Percentiles rank a stretch among this genome's conserved stretches.
Conservation (phyloP, 1,139 yeast genomes). For the Nakaseomyces glabratus region DNA sequence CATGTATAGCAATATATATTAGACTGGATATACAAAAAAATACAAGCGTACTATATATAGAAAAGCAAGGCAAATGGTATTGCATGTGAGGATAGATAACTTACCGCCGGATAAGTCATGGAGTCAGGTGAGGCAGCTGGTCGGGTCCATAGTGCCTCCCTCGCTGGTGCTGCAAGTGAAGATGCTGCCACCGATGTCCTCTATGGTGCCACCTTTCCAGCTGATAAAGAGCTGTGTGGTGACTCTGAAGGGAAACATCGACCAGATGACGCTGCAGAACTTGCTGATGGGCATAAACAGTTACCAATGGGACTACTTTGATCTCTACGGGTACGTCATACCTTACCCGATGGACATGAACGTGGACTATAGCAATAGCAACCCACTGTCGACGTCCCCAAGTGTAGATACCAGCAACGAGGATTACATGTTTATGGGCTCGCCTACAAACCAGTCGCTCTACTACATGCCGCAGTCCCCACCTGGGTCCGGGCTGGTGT, state of each 20-base stretch:
- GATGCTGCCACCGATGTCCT: conserved; percentile 27
- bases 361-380: neutral
- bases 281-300: conserved; percentile 24
- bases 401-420: neutral
- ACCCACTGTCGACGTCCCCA: neutral
- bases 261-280: conserved; percentile 19
- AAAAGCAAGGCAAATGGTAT: no score
- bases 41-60: no score
- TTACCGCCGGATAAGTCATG: conserved; percentile 30
- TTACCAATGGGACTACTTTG: conserved; percentile 28
- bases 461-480: neutral
- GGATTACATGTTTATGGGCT: neutral
- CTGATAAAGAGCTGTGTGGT: conserved; percentile 28
- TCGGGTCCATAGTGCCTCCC: conserved; percentile 28
- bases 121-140: conserved; percentile 28
- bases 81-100: conserved; percentile 23
- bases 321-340: conserved; percentile 22
- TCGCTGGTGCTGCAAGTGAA: conserved; percentile 25
- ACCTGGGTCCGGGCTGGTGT: conserved; percentile 1
- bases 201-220: conserved; percentile 26
- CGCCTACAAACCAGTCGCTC: neutral
- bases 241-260: conserved; percentile 16
- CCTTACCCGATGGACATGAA: conserved; percentile 8
- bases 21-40: no score
- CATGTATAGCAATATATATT: no score